Base-by-base conservation (phyloP, 2,329 filamentous ascomycete species). In the Monosporascus sp. region DNA sequence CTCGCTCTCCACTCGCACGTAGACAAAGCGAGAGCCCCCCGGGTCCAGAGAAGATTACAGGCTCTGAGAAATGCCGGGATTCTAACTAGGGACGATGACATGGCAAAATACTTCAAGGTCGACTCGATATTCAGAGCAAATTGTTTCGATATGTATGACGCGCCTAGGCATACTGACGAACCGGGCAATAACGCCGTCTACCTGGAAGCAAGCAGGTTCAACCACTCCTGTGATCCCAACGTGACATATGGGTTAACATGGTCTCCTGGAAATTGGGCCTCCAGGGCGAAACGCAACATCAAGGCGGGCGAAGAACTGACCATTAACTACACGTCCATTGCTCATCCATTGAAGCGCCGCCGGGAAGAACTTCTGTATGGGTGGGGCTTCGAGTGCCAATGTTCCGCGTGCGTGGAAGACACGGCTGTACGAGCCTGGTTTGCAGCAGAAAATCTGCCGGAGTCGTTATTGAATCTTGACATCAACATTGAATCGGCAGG, bases 171-270 rank as follows among this genome's bases (percentile, higher is more conserved):
- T 14, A 14, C 3, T 14, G 28, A 3, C 1, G 20, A 46, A 4
- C 3, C 20, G 7, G 5, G 4, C n/a, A 35, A 22, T 3, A 49
- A 15, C 8, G 55, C 20, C n/a, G 9, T 58, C 24, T 59, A 52
- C 37, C 2, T 38, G 7, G 18, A 41, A 9, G 55, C 55, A 26
- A 52, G 49, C 48, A 53, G 55, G 20, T 52, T 59, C 17, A 59
- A 59, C 11, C 58, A 59, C 31, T 54, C 50, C 9, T 59, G 58
- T 18, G 51, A 58, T 20, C 43, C 50, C 14, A 59, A 59, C 49
- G 3, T 54, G 17, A 8, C 3, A 7, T 55, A 49, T 26, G 40
- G 14, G 17, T 20, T 37, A 17, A 7, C 15, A 3, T 5, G 14
- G 28, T 14, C 15, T 2, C 47, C 51, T 9, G 55, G 52, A 2